phyloP scores from a whole-genome alignment of 306 rosid species.

The Gillenia trifoliata region DNA sequence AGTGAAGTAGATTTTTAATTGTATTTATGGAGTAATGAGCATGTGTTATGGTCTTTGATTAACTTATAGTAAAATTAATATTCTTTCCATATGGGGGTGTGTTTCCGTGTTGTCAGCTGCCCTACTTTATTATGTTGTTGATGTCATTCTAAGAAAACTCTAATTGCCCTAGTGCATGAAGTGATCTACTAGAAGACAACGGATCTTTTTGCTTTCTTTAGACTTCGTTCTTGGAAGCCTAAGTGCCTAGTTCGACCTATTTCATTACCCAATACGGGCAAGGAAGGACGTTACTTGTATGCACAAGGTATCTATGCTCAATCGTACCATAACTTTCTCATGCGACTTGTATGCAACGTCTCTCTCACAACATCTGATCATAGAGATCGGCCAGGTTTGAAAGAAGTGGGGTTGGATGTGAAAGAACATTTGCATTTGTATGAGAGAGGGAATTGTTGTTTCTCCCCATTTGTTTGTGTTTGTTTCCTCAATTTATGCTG shows the following conservation, averaged over 20 bases:
- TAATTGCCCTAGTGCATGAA: too few species aligned
- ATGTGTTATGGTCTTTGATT: constrained; percentile 10
- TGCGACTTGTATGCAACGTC: background rate
- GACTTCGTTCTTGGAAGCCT: background rate
- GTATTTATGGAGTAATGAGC: constrained; percentile 35
- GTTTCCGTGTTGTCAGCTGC: background rate
- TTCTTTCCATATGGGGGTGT: background rate
- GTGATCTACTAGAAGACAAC: background rate
- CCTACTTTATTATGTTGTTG: background rate
- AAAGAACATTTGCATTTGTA: background rate
- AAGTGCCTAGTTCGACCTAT: background rate
- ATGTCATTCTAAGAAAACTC: background rate
- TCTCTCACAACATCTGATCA: background rate
- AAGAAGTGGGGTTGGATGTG: background rate
- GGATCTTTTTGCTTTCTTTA: background rate
- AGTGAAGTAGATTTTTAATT: constrained; percentile 33
- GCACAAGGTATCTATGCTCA: background rate
- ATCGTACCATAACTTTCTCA: background rate
- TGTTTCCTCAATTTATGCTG: too few species aligned
- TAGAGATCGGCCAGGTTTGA: background rate
- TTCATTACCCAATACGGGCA: background rate
- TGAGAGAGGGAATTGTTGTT: background rate
- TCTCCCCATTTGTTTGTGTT: background rate
- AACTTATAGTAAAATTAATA: background rate
- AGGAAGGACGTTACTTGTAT: background rate